Base-by-base conservation (phyloP, 1,284 basidiomycete genomes). In the Vanrija sp. region DNA sequence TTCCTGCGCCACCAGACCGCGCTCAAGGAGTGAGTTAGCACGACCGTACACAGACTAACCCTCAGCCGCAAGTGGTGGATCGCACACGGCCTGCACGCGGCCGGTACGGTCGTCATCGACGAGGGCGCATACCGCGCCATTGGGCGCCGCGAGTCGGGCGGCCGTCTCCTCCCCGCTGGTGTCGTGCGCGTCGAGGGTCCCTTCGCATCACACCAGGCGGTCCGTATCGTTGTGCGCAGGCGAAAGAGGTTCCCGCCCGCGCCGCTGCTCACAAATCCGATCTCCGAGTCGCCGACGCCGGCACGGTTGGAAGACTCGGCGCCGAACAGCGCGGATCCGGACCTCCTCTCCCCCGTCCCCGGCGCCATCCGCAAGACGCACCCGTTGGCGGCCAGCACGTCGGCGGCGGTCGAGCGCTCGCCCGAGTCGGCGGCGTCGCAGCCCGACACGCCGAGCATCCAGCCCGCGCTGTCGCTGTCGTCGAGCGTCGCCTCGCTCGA, bases 121-220 rank as follows among this genome's bases (percentile, higher is more conserved):
- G 78, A 84, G 28, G 95, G 96, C 1, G 95, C 95, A 0, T 87
- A 92, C 69, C 80, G 83, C 29, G 91, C 96, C 16, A 83, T 98
- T 44, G 86, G 87, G 1, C 83, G 86, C 46, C 82, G 88, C 39
- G 86, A 97, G 73, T 89, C 87, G 1, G 95, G 95, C 8, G 94
- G 94, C 0, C 82, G 95, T 16, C 78, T 98, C 2, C 83, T 98
- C 8, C 86, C 95, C 0, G 94, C 86, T 1, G 96, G 96, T 12
- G 93, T 98, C 0, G 71, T 92, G 6, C 87, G 85, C 3, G 87
- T 97, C 34, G 84, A 86, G 42, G 95, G 95, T 9, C 84, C 84
- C 0, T 98, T 97, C 74, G 95, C 95, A 0, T 86, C 89, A 1
- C 92, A 93, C 28, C 94, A 98, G 75, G 95, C 93, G 0, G 93